A percentile compares a stretch with the other conserved stretches of the same genome.
Evolutionary conservation across 2,329 filamentous ascomycete genomes (phyloP).

Genomic region (Fusarium lateritium): DNA sequence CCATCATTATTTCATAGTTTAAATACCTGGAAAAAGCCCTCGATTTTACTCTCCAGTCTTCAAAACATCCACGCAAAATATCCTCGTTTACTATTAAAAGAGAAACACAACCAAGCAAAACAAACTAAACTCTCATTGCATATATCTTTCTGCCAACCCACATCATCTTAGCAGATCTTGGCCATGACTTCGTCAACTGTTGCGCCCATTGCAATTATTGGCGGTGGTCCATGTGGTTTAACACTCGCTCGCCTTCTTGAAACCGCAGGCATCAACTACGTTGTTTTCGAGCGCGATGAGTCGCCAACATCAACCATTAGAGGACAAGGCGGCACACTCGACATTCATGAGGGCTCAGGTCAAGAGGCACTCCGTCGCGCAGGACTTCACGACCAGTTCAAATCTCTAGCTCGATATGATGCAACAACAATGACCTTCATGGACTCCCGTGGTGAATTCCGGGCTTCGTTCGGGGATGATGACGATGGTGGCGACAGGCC

Average conservation of each 20-base stretch:
- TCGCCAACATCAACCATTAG: neutral
- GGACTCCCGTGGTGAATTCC: neutral
- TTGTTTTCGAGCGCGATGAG: conserved; percentile 2
- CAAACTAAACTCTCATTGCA: too few species aligned
- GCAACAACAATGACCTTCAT: conserved; percentile 9
- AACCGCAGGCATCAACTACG: neutral
- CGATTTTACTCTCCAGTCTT: too few species aligned
- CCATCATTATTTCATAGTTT: too few species aligned
- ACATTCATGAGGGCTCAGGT: neutral
- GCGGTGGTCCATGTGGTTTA: conserved; percentile 8
- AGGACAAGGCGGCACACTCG: conserved; percentile 7
- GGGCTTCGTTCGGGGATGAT: neutral
- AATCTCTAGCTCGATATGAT: conserved; percentile 6
- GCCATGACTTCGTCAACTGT: neutral
- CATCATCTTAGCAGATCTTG: rapidly evolving
- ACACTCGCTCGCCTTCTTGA: conserved; percentile 6
- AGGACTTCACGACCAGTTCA: neutral
- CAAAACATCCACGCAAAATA: too few species aligned
- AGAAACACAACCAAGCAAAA: too few species aligned
- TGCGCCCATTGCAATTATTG: conserved; percentile 10
- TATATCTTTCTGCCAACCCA: neutral
- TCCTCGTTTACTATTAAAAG: too few species aligned
- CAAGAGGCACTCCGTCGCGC: conserved; percentile 12
- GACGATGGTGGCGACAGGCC: neutral
- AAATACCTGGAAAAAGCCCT: too few species aligned